These are phyloP conservation scores for Shiraia bambusicola DNA, from an alignment of 2,329 filamentous ascomycete species.

Conservation along the genomic window DNA sequence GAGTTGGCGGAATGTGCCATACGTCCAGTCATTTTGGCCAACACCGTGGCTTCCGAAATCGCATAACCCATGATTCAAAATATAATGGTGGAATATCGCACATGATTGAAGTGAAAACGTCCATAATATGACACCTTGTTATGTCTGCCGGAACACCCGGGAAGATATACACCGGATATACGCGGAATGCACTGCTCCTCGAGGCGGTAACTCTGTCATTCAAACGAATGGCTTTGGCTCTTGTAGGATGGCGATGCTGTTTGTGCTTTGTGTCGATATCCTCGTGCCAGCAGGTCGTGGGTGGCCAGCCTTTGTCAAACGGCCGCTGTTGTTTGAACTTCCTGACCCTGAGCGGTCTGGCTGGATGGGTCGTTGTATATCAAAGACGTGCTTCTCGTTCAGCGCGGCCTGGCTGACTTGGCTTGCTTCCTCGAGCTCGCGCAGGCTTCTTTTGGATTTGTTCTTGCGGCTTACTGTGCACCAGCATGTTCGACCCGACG, in stretches of 20 bases:
- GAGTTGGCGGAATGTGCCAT: too few relatives aligned
- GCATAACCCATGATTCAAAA: too few relatives aligned
- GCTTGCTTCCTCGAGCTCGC: slow-evolving; percentile 3
- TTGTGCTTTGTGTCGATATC: slow-evolving; percentile 16
- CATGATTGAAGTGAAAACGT: too few relatives aligned
- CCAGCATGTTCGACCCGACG: slow-evolving; percentile 25
- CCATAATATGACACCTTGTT: too few relatives aligned
- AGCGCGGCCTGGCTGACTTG: slow-evolving; percentile 11
- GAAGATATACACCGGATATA: too few relatives aligned
- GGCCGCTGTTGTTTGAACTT: slow-evolving; percentile 9
- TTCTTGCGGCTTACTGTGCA: slow-evolving; percentile 25
- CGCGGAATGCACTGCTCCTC: too few relatives aligned
- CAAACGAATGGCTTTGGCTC: slow-evolving; percentile 30
- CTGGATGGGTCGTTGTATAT: slow-evolving; percentile 15
- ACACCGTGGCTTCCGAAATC: too few relatives aligned
- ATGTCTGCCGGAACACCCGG: too few relatives aligned
- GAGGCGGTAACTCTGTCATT: background rate
- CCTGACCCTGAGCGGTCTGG: slow-evolving; percentile 17
- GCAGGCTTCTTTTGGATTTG: slow-evolving; percentile 3
- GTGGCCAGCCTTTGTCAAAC: slow-evolving; percentile 3
- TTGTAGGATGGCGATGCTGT: slow-evolving; percentile 16
- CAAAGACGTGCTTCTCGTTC: slow-evolving; percentile 16
- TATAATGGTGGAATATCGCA: too few relatives aligned
- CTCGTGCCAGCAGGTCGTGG: background rate
- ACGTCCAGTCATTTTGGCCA: too few relatives aligned